Evolutionary conservation across 2,329 filamentous ascomycete genomes (phyloP), one percentile per base, ranked within the genome.

Genomic region (Pseudogymnoascus sp.): DNA sequence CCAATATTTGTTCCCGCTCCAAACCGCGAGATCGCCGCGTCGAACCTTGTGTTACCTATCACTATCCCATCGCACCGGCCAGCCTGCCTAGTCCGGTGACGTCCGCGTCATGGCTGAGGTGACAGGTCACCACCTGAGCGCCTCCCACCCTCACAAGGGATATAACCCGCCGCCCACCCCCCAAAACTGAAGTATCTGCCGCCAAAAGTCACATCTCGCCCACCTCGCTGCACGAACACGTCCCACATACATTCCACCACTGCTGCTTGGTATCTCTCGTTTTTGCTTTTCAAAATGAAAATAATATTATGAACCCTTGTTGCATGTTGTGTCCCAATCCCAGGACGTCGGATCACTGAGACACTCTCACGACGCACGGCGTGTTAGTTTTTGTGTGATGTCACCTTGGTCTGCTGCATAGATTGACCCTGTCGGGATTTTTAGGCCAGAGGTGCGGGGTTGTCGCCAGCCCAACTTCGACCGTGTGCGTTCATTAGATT

Each of bases 191-290:
- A 56, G 50, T 56, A 56, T 56, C 16, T 56, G 50, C 11, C 8
- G 50, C 33, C 50, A 56, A 56, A 19, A 33, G 10, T 56, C 50
- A 56, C 50, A 56, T 56, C 50, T 56, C 50, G 50, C 50, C 50
- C 50, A 56, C 11, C n/a, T 56, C 50, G 50, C 50, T 56, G 50
- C 50, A 56, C 29, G 50, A 56, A 56, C 50, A 33, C 29, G 50
- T 56, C 16, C 44, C 50, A 2, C 50, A 7, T 56, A 56, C 50
- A 56, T 56, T 56, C 50, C 50, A 56, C 50, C 50, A 21, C 50
- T 33, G 50, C 29, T 29, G 31, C 29, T 56, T 33, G 29, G 50
- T 56, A 56, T 19, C 50, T 31, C 26, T 53, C 24, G 21, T n/a
- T 56, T 13, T 33, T 31, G 13, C 21, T 14, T 19, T 21, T 40